Evolutionary conservation across 352 stramenopile species (phyloP), one percentile per base, ranked within the genome.

Genomic region (Plasmopara muralis): DNA sequence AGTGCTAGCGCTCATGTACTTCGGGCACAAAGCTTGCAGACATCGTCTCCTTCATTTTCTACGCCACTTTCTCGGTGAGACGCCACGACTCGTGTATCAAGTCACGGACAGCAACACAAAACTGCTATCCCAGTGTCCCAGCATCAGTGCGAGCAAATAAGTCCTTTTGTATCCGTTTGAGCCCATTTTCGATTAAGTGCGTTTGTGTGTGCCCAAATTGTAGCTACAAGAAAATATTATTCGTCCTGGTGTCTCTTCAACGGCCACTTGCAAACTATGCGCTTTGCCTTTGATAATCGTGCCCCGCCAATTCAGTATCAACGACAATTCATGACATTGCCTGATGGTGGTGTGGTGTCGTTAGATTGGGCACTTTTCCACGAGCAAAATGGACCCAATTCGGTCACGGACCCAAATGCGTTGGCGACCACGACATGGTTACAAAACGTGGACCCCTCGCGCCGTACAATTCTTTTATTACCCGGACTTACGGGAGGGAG

Each of bases 401-500:
- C 68, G 40, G 40, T 46, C 29, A 44, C 43, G 20, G 51, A 64
- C 6, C 53, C 59, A 28, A 51, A 44, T 30, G 16, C 25, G 13
- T 48, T 47, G 0, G 44, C 38, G 18, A 57, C 53, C 2, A 51
- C 47, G 37, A 61, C 57, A 8, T 70, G 62, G 62, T 16, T 77
- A 14, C 40, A 50, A 2, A 45, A 70, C 4, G 40, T 86, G 15
- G 60, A 85, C 9, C 30, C 53, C 4, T 57, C 50, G 2, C 47
- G 47, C 8, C 70, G 66, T 20, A 87, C 68, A 6, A 56, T 86
- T 55, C 58, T 89, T n/a, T 43, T 91, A 5, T 55, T 88, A 7
- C 76, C 79, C 1, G 81, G 81, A 28, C 62, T 87, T 14, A 83
- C 81, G 0, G 77, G 81, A n/a, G 77, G 76, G 9, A 87, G 81